A percentile compares a stretch with the other conserved stretches of the same genome.
phyloP scores from a whole-genome alignment of 257 asterid genomes.

The Craterostigma plantagineum region DNA sequence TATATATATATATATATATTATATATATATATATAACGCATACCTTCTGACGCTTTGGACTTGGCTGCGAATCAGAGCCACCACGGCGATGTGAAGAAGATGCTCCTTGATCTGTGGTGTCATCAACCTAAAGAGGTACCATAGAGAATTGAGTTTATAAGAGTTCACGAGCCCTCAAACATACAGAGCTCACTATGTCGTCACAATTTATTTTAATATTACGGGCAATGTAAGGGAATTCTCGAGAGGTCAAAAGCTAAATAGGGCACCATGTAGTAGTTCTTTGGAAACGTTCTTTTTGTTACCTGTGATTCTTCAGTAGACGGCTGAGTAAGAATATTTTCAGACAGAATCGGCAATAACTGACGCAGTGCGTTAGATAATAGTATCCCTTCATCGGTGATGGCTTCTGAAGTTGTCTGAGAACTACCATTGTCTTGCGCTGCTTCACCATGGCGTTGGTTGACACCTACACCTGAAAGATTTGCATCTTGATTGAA shows the following conservation, averaged over 20 bases:
- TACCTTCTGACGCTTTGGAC: conserved; percentile 46
- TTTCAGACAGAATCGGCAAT: conserved; percentile 55
- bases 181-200: neutral
- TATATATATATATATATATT: too few relatives aligned
- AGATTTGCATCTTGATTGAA: conserved; percentile 10
- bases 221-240: too few relatives aligned
- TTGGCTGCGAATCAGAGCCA: conserved; percentile 16
- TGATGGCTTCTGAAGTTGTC: conserved; percentile 21
- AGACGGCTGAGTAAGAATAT: conserved; percentile 10
- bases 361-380: conserved; percentile 59
- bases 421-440: conserved; percentile 20
- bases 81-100: conserved; percentile 20
- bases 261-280: neutral
- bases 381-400: conserved; percentile 42
- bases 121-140: conserved; percentile 20
- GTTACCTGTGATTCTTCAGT: conserved; percentile 9
- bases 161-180: neutral
- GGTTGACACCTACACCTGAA: conserved; percentile 13
- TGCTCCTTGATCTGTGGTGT: conserved; percentile 8
- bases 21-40: too few relatives aligned
- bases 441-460: conserved; percentile 10
- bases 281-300: neutral
- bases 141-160: conserved; percentile 2
- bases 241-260: too few relatives aligned
- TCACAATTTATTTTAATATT: neutral